Conservation (phyloP, 2,329 filamentous ascomycete species). For the Macrophomina pseudophaseolina region DNA sequence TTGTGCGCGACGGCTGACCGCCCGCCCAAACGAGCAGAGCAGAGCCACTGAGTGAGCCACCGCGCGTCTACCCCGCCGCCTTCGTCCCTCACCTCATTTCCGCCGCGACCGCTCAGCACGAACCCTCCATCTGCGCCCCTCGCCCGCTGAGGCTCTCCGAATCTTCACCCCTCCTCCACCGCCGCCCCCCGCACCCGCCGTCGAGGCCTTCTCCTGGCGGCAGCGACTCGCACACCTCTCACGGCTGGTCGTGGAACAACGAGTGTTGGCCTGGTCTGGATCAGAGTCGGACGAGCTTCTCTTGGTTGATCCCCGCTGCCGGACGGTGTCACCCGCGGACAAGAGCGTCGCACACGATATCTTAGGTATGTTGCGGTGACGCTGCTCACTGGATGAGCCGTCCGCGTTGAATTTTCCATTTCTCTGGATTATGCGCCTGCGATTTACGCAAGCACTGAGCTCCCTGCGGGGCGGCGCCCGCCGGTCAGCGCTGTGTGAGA, state of each 20-base stretch:
- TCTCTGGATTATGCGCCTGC: conserved; percentile 25
- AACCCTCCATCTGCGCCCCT: conserved; percentile 13
- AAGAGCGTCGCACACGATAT: conserved; percentile 26
- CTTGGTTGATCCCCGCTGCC: conserved; percentile 22
- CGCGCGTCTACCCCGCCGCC: conserved; percentile 23
- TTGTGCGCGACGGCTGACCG: conserved; percentile 15
- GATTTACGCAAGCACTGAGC: conserved; percentile 19
- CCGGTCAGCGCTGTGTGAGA: neutral
- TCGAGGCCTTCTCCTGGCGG: neutral
- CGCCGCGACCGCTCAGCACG: conserved; percentile 19
- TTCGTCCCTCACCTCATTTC: conserved; percentile 22
- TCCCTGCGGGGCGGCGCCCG: conserved; percentile 14
- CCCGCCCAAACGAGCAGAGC: conserved; percentile 10
- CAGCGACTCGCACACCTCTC: conserved; percentile 5
- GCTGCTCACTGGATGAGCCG: conserved; percentile 23
- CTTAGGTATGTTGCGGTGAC: conserved; percentile 27
- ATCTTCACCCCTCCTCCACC: neutral
- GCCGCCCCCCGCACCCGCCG: neutral
- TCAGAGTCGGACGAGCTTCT: conserved; percentile 9
- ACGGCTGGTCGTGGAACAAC: conserved; percentile 24
- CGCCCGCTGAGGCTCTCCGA: conserved; percentile 10
- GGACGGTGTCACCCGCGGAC: conserved; percentile 26
- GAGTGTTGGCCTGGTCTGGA: conserved; percentile 18
- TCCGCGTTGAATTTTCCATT: conserved; percentile 25
- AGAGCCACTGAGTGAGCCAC: conserved; percentile 9